Conservation (phyloP, 2,329 filamentous ascomycete genomes). For the Aphanoascus verrucosus region DNA sequence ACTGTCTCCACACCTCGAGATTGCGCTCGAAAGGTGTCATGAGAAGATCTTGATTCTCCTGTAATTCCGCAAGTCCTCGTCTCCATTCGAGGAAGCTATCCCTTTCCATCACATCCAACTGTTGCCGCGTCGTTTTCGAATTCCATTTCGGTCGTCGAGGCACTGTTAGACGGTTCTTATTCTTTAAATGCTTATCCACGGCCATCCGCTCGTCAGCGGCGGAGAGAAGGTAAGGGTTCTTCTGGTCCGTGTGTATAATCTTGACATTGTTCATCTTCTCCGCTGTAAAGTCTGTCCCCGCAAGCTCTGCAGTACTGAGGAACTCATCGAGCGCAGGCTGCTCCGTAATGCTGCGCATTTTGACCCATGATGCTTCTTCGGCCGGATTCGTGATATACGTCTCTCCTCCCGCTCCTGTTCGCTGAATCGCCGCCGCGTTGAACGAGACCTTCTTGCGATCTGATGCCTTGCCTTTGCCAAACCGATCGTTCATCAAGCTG, state of each 20-base stretch:
- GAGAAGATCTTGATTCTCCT: conserved; percentile 85
- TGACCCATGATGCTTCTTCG: conserved; percentile 91
- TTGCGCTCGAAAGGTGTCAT: conserved; percentile 99
- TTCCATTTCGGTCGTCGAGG: conserved; percentile 87
- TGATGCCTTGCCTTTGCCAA: conserved; percentile 79
- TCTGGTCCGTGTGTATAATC: conserved; percentile 93
- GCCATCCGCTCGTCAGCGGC: conserved; percentile 69
- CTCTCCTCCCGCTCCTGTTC: conserved; percentile 63
- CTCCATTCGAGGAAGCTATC: conserved; percentile 80
- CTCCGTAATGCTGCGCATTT: conserved; percentile 98
- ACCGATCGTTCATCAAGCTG: conserved; percentile 96
- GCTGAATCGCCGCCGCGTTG: conserved; percentile 54
- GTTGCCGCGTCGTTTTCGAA: conserved; percentile 65
- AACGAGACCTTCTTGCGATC: conserved; percentile 65
- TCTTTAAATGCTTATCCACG: conserved; percentile 70
- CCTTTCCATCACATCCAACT: conserved; percentile 69
- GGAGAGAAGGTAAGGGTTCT: conserved; percentile 86
- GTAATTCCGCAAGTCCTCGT: conserved; percentile 77
- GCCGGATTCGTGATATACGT: conserved; percentile 84
- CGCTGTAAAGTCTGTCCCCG: conserved; percentile 96
- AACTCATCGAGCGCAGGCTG: conserved; percentile 96
- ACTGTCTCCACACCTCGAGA: conserved; percentile 90
- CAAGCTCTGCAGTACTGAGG: conserved; percentile 84
- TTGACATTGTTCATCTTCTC: conserved; percentile 99
- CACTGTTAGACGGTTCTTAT: conserved; percentile 70